Conservation (phyloP, 225 moss, liverwort and hornwort genomes). For the Straminergon stramineum region DNA sequence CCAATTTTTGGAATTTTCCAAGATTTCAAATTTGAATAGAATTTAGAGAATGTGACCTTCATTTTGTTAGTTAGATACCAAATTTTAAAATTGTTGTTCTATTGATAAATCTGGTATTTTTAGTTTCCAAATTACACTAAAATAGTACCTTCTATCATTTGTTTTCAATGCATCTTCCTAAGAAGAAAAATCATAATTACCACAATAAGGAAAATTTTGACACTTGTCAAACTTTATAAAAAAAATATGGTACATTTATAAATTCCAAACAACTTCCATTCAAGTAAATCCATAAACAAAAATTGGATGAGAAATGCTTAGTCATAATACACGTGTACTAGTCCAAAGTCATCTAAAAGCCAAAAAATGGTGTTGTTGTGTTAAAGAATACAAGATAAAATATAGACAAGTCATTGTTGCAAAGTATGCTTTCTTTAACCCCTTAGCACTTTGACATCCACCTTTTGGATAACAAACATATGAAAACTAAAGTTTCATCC, state of each 20-base stretch:
- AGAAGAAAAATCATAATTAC: not conserved
- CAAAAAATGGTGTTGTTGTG: not conserved
- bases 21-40: not conserved
- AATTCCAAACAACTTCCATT: not conserved
- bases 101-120: not conserved
- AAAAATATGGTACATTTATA: too few relatives aligned
- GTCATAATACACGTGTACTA: not conserved
- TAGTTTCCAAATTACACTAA: not conserved
- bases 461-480: too few relatives aligned
- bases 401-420: not conserved
- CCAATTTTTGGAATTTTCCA: not conserved
- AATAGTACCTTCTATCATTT: not conserved
- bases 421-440: too few relatives aligned
- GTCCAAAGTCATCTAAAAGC: not conserved
- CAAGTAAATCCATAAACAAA: not conserved
- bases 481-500: too few relatives aligned
- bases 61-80: not conserved
- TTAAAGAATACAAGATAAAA: not conserved
- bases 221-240: too few relatives aligned
- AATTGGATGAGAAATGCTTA: not conserved
- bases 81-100: not conserved
- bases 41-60: not conserved
- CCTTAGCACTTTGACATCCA: too few relatives aligned
- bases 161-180: not conserved
- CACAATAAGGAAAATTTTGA: not conserved